Conservation (phyloP, 176 grass and related monocot species). For the Dactylis glomerata region DNA sequence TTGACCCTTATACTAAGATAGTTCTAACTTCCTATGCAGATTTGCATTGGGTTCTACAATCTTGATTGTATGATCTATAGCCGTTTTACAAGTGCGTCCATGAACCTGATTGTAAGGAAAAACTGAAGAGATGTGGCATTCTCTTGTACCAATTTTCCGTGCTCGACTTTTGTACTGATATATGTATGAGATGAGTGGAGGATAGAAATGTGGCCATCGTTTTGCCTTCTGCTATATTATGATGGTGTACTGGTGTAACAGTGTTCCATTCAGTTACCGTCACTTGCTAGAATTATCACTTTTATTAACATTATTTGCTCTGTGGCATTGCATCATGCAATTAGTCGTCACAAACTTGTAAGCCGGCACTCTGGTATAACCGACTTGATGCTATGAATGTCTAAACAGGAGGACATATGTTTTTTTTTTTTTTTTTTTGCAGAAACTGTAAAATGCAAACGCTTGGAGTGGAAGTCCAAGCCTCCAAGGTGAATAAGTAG, state of each 20-base stretch:
- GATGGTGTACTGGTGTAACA: not conserved
- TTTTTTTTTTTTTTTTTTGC: not conserved
- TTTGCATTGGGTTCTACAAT: not conserved
- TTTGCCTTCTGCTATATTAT: not conserved
- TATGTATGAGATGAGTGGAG: not conserved
- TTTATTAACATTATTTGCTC: not conserved
- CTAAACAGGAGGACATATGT: not conserved
- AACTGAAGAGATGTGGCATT: not conserved
- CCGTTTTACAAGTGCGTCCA: not conserved
- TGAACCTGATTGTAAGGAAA: not conserved
- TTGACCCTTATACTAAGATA: not conserved
- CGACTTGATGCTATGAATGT: not conserved
- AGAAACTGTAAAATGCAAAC: not conserved
- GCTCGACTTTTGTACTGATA: not conserved
- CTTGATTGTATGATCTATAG: not conserved
- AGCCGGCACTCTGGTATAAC: not conserved
- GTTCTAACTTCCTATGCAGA: not conserved
- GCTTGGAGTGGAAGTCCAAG: not conserved
- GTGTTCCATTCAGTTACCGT: not conserved
- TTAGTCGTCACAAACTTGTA: not conserved
- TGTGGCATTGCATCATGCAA: not conserved
- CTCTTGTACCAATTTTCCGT: not conserved
- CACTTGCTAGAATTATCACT: not conserved
- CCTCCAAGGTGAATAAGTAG: not conserved
- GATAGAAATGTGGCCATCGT: not conserved